Percentiles rank a stretch among this genome's conserved stretches.
phyloP scores from a whole-genome alignment of 2,329 filamentous ascomycete genomes.

The Nigrospora osmanthi region DNA sequence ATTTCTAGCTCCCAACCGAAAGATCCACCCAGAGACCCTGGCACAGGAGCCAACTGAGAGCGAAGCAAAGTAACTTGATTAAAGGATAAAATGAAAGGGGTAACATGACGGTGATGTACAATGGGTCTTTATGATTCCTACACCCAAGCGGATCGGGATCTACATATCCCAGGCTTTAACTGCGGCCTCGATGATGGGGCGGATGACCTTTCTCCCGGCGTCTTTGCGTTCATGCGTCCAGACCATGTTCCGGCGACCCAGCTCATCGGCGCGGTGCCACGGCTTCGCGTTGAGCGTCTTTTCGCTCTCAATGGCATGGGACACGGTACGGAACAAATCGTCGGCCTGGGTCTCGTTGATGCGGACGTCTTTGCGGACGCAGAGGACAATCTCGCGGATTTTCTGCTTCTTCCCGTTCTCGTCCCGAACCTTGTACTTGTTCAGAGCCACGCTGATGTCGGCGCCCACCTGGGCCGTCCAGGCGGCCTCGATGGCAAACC shows the following conservation, averaged over 20 bases:
- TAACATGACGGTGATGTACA: too few species aligned
- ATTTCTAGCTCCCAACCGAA: too few species aligned
- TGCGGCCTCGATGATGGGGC: slow-evolving; percentile 35
- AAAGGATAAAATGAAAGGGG: too few species aligned
- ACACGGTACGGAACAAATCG: slow-evolving; percentile 29
- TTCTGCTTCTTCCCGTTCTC: slow-evolving; percentile 31
- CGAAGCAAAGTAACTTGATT: too few species aligned
- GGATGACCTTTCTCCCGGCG: slow-evolving; percentile 33
- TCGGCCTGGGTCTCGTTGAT: slow-evolving; percentile 34
- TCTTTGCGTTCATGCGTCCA: slow-evolving; percentile 28
- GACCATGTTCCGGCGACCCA: slow-evolving; percentile 34
- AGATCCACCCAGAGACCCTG: too few species aligned
- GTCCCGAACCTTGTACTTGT: slow-evolving; percentile 34
- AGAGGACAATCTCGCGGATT: slow-evolving; percentile 35
- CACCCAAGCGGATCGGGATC: background rate
- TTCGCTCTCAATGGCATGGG: slow-evolving; percentile 28
- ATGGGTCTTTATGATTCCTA: too few species aligned
- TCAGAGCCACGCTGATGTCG: slow-evolving; percentile 34
- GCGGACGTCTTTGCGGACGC: slow-evolving; percentile 33
- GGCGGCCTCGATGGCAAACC: slow-evolving; percentile 38
- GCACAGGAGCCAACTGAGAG: too few species aligned
- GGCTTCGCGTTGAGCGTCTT: background rate
- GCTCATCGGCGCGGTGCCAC: slow-evolving; percentile 14
- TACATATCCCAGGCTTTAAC: slow-evolving; percentile 27
- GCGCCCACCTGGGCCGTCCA: slow-evolving; percentile 36